A percentile compares a stretch with the other conserved stretches of the same genome.
Evolutionary conservation across 306 rosid species (phyloP).

Genomic region (Ceratonia siliqua): DNA sequence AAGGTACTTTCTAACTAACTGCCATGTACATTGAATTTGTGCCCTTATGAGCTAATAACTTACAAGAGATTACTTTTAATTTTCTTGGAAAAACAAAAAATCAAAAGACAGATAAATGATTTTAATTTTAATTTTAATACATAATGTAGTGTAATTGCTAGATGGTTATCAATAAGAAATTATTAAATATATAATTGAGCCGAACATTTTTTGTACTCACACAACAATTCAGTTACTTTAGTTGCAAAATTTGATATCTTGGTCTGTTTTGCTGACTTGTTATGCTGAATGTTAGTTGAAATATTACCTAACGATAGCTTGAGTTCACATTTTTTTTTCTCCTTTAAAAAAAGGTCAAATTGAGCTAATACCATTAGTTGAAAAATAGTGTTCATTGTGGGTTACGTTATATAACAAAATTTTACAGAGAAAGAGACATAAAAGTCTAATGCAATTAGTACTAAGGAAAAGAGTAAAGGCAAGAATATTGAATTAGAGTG

Average conservation of each 20-base stretch:
- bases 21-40: no score
- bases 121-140: no score
- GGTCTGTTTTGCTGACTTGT: not conserved
- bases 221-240: not conserved
- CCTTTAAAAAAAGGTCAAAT: not conserved
- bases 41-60: no score
- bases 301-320: not conserved
- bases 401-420: not conserved
- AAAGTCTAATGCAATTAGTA: not conserved
- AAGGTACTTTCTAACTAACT: no score
- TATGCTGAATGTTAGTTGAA: not conserved
- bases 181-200: no score
- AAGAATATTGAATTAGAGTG: not conserved
- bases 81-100: no score
- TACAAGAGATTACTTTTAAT: no score
- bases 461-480: not conserved
- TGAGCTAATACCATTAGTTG: not conserved
- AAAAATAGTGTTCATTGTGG: not conserved
- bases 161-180: no score
- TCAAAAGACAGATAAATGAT: no score
- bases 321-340: not conserved
- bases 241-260: not conserved
- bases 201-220: not conserved
- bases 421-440: not conserved
- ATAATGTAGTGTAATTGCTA: no score